phyloP scores from a whole-genome alignment of 805 yeast species.

The Metschnikowia borealis region DNA sequence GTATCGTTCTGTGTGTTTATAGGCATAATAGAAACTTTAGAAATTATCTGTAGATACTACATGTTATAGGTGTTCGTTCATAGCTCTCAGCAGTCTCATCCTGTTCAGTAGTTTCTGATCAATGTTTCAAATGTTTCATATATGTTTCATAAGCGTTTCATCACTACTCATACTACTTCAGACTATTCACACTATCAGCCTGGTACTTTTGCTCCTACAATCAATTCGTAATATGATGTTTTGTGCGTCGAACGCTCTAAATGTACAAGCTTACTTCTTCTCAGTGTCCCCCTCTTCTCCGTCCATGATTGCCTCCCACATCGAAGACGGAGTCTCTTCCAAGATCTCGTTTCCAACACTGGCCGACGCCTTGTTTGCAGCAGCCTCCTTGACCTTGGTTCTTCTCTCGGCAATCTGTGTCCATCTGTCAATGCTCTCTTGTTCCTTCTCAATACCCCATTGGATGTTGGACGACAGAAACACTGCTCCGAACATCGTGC shows the following conservation, averaged over 20 bases:
- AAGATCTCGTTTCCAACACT: constrained; percentile 17
- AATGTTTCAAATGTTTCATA: too few relatives aligned
- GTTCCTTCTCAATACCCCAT: constrained; percentile 68
- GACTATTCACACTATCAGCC: too few relatives aligned
- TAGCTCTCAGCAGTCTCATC: too few relatives aligned
- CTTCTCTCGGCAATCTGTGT: constrained; percentile 60
- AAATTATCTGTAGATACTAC: background rate
- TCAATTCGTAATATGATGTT: background rate
- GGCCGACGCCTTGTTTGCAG: constrained; percentile 18
- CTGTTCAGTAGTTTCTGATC: too few relatives aligned
- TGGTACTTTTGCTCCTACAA: too few relatives aligned
- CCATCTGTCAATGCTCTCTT: constrained; percentile 69
- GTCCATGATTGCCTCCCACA: constrained; percentile 21
- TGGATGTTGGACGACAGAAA: constrained; percentile 60
- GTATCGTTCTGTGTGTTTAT: background rate
- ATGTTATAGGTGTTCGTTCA: too few relatives aligned
- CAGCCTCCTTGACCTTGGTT: constrained; percentile 55
- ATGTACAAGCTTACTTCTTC: constrained; percentile 10
- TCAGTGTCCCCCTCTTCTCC: constrained; percentile 13
- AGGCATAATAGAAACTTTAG: constrained; percentile 1
- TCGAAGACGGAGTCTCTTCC: constrained; percentile 19
- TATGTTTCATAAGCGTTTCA: too few relatives aligned
- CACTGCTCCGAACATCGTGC: constrained; percentile 78
- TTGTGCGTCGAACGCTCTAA: background rate
- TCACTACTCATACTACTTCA: too few relatives aligned